Conservation (phyloP, 164 flowering plant genomes). For the Chimonanthus salicifolius region DNA sequence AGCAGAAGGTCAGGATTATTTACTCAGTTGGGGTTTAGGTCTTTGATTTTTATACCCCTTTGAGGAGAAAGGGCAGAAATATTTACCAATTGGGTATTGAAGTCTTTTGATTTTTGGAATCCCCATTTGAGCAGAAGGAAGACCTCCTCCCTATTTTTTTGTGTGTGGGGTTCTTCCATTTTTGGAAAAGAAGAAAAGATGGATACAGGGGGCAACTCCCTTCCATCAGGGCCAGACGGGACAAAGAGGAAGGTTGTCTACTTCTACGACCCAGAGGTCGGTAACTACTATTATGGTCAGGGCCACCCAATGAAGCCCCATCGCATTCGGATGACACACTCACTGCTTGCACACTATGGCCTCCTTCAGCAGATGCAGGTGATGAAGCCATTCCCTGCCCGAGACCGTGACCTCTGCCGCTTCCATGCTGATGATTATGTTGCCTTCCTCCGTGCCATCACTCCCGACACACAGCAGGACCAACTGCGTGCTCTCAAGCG, state of each 20-base stretch:
- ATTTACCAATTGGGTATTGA: too few relatives aligned
- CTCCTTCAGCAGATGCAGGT: conserved; percentile 51
- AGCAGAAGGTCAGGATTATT: too few relatives aligned
- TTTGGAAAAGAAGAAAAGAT: conserved; percentile 2
- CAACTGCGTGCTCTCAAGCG: conserved; percentile 43
- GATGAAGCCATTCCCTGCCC: conserved; percentile 43
- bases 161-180: too few relatives aligned
- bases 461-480: conserved; percentile 55
- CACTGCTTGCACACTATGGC: conserved; percentile 49
- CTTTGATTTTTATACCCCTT: too few relatives aligned
- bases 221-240: conserved; percentile 46
- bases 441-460: conserved; percentile 36
- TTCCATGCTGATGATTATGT: conserved; percentile 62
- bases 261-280: conserved; percentile 59
- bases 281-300: conserved; percentile 55
- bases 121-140: too few relatives aligned
- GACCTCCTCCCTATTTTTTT: too few relatives aligned
- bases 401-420: conserved; percentile 48
- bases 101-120: too few relatives aligned
- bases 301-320: conserved; percentile 70
- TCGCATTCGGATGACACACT: conserved; percentile 57
- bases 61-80: too few relatives aligned
- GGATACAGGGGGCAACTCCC: conserved; percentile 42
- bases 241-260: conserved; percentile 42
- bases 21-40: too few relatives aligned